Evolutionary conservation across 768 basidiomycete species (phyloP).

Genomic region (Russula sp.): DNA sequence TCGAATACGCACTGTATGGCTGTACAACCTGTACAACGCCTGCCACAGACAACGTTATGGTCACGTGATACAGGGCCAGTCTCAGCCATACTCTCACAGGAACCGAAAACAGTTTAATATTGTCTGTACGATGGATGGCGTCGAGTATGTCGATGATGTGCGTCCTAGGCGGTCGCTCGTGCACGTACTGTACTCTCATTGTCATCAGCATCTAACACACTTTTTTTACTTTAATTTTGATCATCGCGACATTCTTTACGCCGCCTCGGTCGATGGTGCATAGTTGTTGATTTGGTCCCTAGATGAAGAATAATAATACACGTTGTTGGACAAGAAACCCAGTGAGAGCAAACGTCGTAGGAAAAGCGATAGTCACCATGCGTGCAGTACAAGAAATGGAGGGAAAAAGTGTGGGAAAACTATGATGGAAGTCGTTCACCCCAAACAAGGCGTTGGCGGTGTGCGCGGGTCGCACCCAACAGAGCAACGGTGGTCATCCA

Average conservation of each 20-base stretch:
- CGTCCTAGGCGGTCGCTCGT: too few relatives aligned
- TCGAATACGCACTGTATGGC: too few relatives aligned
- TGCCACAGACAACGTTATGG: too few relatives aligned
- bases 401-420: constrained; percentile 15
- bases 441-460: constrained; percentile 74
- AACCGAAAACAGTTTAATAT: too few relatives aligned
- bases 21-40: too few relatives aligned
- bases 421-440: constrained; percentile 75
- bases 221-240: too few relatives aligned
- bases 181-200: too few relatives aligned
- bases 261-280: too few relatives aligned
- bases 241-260: too few relatives aligned
- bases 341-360: not conserved
- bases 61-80: not conserved
- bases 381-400: not conserved
- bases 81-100: too few relatives aligned
- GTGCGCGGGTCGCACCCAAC: constrained; percentile 67
- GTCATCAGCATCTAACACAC: too few relatives aligned
- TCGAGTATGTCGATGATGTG: too few relatives aligned
- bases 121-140: constrained; percentile 22
- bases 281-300: not conserved
- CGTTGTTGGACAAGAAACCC: constrained; percentile 8
- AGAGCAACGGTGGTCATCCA: constrained; percentile 60
- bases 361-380: not conserved
- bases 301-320: constrained; percentile 10